Percentiles rank a stretch among this genome's conserved stretches.
These are phyloP conservation scores for Parasarocladium wereldwijsianum DNA, from an alignment of 2,329 filamentous ascomycete species.

Conservation along the genomic window DNA sequence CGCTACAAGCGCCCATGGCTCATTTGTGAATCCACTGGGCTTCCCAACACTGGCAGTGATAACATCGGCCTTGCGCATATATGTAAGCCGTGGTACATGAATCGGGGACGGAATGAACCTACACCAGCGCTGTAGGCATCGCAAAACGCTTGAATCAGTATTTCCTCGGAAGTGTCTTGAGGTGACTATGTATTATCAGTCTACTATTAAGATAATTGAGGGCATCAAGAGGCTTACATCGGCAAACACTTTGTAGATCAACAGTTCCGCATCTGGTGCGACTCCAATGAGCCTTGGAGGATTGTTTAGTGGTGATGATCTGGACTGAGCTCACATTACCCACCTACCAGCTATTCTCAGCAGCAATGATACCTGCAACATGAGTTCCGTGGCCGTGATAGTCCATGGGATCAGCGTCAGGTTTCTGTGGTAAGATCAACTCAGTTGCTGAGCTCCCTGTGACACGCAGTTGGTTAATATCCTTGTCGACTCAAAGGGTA, in stretches of 20 bases:
- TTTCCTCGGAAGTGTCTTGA: constrained; percentile 12
- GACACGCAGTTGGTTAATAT: neutral
- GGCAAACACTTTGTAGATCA: constrained; percentile 21
- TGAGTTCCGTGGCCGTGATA: constrained; percentile 22
- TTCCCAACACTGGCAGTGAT: constrained; percentile 26
- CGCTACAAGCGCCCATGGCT: constrained; percentile 26
- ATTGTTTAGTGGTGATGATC: neutral
- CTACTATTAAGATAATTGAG: neutral
- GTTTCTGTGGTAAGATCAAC: constrained; percentile 14
- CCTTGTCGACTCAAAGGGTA: no score
- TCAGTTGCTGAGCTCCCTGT: constrained; percentile 17
- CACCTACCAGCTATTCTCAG: constrained; percentile 6
- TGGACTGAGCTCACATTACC: no score
- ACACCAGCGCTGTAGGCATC: constrained; percentile 21
- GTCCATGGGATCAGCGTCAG: constrained; percentile 21
- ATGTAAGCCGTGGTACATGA: neutral
- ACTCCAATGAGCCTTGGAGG: constrained; percentile 19
- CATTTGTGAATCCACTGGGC: constrained; percentile 22
- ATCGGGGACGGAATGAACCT: constrained; percentile 1
- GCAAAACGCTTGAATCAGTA: constrained; percentile 19
- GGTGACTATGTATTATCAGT: constrained; percentile 3
- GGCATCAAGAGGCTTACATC: constrained; percentile 2
- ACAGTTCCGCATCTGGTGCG: constrained; percentile 21
- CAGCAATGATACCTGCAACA: constrained; percentile 15
- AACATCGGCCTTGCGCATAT: constrained; percentile 21